phyloP scores from a whole-genome alignment of 129 eudicot species.

The Chrysanthemum makinoi region DNA sequence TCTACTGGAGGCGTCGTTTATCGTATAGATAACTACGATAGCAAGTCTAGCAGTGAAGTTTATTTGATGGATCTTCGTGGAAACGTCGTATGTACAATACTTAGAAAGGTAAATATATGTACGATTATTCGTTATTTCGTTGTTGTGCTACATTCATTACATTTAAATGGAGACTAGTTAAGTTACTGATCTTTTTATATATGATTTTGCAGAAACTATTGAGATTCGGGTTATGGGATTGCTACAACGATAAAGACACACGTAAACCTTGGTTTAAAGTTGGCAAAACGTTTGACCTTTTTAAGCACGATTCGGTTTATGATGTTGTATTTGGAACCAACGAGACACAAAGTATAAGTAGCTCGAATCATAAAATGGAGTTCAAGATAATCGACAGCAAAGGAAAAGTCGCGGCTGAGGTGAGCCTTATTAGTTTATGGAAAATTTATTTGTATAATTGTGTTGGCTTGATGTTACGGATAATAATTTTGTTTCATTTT shows the following conservation, averaged over 20 bases:
- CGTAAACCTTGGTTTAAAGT: conserved; percentile 63
- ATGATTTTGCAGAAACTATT: conserved; percentile 38
- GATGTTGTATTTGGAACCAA: conserved; percentile 32
- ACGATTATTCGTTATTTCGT: background rate
- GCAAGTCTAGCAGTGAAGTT: conserved; percentile 49
- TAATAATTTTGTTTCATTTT: background rate
- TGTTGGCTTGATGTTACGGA: background rate
- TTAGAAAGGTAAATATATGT: conserved; percentile 37
- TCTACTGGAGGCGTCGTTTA: conserved; percentile 51
- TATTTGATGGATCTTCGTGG: conserved; percentile 77
- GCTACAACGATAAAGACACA: conserved; percentile 34
- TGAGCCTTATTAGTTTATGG: conserved; percentile 12
- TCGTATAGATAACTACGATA: conserved; percentile 69
- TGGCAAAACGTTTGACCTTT: conserved; percentile 30
- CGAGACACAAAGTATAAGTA: conserved; percentile 16
- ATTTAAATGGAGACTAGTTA: background rate
- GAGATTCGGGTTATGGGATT: conserved; percentile 56
- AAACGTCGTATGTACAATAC: conserved; percentile 50
- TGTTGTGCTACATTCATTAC: background rate
- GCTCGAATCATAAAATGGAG: conserved; percentile 33
- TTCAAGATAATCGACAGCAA: conserved; percentile 44
- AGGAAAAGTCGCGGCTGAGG: conserved; percentile 47
- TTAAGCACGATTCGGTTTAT: conserved; percentile 36
- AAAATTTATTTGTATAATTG: background rate
- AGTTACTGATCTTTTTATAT: background rate